phyloP scores from a whole-genome alignment of 176 grass and related monocot species.

The Dendrocalamus sinicus region DNA sequence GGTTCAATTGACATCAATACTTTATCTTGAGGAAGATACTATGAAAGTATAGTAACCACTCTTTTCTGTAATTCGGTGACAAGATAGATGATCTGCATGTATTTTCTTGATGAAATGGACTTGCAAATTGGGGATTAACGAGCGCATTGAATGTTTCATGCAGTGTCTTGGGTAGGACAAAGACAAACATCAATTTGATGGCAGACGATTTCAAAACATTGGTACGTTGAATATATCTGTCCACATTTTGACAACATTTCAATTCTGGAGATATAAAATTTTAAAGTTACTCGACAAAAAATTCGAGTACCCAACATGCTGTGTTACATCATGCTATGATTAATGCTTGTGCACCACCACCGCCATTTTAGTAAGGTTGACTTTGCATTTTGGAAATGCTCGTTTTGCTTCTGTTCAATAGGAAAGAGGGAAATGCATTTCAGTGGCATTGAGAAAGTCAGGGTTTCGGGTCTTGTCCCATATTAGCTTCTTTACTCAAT shows the following conservation, averaged over 20 bases:
- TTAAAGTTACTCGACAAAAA: background rate
- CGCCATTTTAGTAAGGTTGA: conserved; percentile 7
- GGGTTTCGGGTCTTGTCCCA: background rate
- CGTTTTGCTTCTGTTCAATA: background rate
- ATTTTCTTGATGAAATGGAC: conserved; percentile 11
- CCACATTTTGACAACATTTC: background rate
- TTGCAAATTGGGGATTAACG: background rate
- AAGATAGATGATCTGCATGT: background rate
- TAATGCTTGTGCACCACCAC: background rate
- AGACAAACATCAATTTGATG: conserved; percentile 73
- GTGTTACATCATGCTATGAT: conserved; percentile 5
- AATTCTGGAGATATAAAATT: conserved; percentile 8
- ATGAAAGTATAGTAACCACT: background rate
- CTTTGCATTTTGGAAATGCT: conserved; percentile 6
- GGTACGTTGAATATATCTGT: conserved; percentile 55
- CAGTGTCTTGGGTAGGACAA: conserved; percentile 88
- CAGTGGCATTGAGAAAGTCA: conserved; percentile 18
- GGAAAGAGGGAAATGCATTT: conserved; percentile 1
- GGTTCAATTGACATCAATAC: conserved; percentile 7
- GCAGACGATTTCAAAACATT: conserved; percentile 70
- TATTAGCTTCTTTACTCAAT: conserved; percentile 8
- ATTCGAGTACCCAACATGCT: background rate
- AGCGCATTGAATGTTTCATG: conserved; percentile 33
- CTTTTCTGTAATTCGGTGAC: background rate
- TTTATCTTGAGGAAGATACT: conserved; percentile 20